Evolutionary conservation across 805 yeast species (phyloP).

Genomic region (Cyberlindnera mrakii): DNA sequence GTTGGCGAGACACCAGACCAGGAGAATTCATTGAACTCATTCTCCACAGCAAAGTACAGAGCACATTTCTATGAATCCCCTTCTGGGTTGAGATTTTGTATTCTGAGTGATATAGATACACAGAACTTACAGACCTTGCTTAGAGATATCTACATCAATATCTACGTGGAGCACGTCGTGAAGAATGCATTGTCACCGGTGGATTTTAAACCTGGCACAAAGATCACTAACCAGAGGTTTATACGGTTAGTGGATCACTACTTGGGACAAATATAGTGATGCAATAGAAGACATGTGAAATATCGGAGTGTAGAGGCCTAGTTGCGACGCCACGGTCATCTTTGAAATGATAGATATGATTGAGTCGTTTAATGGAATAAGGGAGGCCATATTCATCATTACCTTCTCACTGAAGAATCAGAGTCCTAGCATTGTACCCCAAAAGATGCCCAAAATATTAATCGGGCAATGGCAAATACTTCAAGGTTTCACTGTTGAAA

Average conservation of each 20-base stretch:
- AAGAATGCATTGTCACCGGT: conserved; percentile 56
- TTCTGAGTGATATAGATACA: conserved; percentile 60
- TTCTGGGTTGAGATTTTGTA: conserved; percentile 68
- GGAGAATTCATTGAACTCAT: conserved; percentile 38
- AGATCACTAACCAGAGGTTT: conserved; percentile 52
- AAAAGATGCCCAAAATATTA: too few relatives aligned
- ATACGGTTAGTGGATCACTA: conserved; percentile 16
- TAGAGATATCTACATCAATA: conserved; percentile 50
- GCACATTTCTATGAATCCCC: conserved; percentile 78
- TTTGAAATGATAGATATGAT: too few relatives aligned
- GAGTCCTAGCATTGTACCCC: too few relatives aligned
- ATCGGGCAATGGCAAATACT: too few relatives aligned
- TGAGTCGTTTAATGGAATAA: too few relatives aligned
- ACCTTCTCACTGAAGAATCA: too few relatives aligned
- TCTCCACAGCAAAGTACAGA: conserved; percentile 70
- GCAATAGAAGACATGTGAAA: too few relatives aligned
- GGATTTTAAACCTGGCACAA: conserved; percentile 47
- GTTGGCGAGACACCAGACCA: conserved; percentile 31
- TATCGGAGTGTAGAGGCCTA: too few relatives aligned
- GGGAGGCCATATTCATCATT: too few relatives aligned
- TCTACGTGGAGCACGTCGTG: conserved; percentile 56
- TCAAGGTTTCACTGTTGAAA: too few relatives aligned
- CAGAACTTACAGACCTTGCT: conserved; percentile 51
- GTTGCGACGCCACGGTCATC: too few relatives aligned
- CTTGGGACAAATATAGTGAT: conserved; percentile 6